Evolutionary conservation across 2,329 filamentous ascomycete genomes (phyloP).

Genomic region (Fusarium euwallaceae): DNA sequence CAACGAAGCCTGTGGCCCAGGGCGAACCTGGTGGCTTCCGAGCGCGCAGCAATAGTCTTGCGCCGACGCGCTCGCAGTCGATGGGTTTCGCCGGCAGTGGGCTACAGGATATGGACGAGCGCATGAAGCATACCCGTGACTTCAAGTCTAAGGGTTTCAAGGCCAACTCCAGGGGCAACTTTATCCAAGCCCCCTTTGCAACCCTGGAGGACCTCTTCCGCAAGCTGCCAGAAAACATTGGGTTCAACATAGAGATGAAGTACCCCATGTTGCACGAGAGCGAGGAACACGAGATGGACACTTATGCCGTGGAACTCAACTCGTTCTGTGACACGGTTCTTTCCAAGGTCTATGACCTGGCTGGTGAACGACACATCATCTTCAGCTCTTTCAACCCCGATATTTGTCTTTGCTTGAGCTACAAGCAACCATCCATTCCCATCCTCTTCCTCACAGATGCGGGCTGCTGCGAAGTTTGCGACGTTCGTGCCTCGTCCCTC

Average conservation of each 20-base stretch:
- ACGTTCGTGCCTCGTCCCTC: constrained; percentile 89
- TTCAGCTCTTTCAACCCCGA: constrained; percentile 99
- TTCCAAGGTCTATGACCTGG: constrained; percentile 88
- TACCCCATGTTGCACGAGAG: constrained; percentile 98
- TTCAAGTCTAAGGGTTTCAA: constrained; percentile 97
- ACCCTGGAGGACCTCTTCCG: constrained; percentile 94
- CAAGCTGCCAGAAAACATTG: constrained; percentile 83
- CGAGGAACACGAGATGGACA: constrained; percentile 96
- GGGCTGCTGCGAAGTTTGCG: constrained; percentile 83
- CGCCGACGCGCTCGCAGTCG: constrained; percentile 66
- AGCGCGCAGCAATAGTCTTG: constrained; percentile 55
- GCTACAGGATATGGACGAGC: constrained; percentile 71
- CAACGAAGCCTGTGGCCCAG: constrained; percentile 43
- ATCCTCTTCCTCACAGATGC: constrained; percentile 95
- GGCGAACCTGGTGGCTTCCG: constrained; percentile 49
- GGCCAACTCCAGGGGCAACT: constrained; percentile 91
- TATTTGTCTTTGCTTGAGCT: constrained; percentile 91
- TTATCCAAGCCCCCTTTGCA: constrained; percentile 95
- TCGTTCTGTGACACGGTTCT: constrained; percentile 96
- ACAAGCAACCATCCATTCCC: constrained; percentile 97
- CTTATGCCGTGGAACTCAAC: constrained; percentile 95
- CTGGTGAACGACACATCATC: constrained; percentile 87
- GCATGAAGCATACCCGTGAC: constrained; percentile 97
- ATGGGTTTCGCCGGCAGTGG: constrained; percentile 64
- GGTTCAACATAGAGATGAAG: constrained; percentile 99